Evolutionary conservation across 306 rosid genomes (phyloP), one percentile per base, ranked within the genome.

Genomic region (Phaseolus lunatus): DNA sequence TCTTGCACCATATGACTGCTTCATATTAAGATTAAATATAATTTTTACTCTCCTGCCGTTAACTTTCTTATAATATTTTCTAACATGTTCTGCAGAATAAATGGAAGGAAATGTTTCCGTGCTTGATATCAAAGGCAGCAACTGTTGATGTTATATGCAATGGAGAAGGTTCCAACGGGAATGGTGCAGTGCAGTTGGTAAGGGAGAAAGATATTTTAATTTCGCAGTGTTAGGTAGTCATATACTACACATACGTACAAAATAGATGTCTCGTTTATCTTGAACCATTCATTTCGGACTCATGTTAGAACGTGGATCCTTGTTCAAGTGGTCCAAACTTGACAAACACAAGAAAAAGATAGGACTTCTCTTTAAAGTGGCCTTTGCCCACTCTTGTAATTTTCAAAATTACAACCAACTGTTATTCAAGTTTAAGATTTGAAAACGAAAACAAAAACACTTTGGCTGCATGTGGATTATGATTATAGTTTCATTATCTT

Each of bases 61-160:
- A 27, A 14, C 18, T 58, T 20, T 20, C 6, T 10, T 9, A 59
- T 15, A 59, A 27, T 12, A 58, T 5, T 59, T n/a, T 59, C 3
- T 6, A 12, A 33, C 26, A 3, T 75, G 70, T 0, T 19, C 52
- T 52, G 83, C 78, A 96, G 99, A 93, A 91, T 78, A 93, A 91
- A 78, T 96, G 99, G 99, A 92, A 88, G 91, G 99, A 92, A 52
- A 91, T 96, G 99, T 96, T 96, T 83, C 96, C 98, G 18, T 87
- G 89, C 65, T 88, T 92, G 85, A 85, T 96, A 77, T 86, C 99
- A 0, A 96, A 96, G 84, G 97, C 99, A 3, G 98, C 94, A 41
- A 85, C 90, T 0, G 97, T 93, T 10, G 98, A 96, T 84, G 82
- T 89, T 16, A 91, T 96, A 14, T 82, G 87, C 91, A 81, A 79